These are phyloP conservation scores for Arthrobotrys entomopaga DNA, from an alignment of 2,329 filamentous ascomycete species.

Conservation along the genomic window DNA sequence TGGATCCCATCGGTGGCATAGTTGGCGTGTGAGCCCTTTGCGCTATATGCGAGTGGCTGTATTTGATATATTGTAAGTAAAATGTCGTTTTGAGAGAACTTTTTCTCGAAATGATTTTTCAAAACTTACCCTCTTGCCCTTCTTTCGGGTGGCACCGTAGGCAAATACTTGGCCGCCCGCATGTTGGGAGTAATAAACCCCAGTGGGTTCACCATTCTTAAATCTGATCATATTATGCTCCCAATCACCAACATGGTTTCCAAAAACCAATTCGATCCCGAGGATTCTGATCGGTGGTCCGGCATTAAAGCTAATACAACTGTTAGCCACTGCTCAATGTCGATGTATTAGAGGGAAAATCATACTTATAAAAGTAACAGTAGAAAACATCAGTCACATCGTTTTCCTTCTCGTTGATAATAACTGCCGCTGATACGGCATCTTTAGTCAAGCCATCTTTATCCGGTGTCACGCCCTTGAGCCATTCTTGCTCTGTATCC, in stretches of 20 bases:
- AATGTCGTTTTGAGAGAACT: background rate
- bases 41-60: slow-evolving; percentile 70
- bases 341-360: slow-evolving; percentile 8
- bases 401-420: slow-evolving; percentile 69
- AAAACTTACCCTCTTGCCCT: slow-evolving; percentile 59
- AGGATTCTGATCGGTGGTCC: slow-evolving; percentile 80
- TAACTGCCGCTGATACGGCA: slow-evolving; percentile 67
- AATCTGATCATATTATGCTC: slow-evolving; percentile 77
- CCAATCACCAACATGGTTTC: slow-evolving; percentile 74
- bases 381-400: slow-evolving; percentile 67
- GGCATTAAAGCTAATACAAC: slow-evolving; percentile 96
- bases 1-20: slow-evolving; percentile 71
- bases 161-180: slow-evolving; percentile 71
- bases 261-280: slow-evolving; percentile 73
- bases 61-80: background rate
- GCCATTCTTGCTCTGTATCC: slow-evolving; percentile 63
- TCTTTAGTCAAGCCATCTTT: slow-evolving; percentile 65
- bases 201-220: slow-evolving; percentile 66
- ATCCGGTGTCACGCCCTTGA: slow-evolving; percentile 68
- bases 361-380: slow-evolving; percentile 71
- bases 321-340: slow-evolving; percentile 60
- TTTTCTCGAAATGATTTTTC: background rate
- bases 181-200: slow-evolving; percentile 74
- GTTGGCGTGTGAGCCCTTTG: slow-evolving; percentile 72
- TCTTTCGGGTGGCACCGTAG: slow-evolving; percentile 69